Evolutionary conservation across 2,329 filamentous ascomycete species (phyloP).

Genomic region (Pleomassaria siparia): DNA sequence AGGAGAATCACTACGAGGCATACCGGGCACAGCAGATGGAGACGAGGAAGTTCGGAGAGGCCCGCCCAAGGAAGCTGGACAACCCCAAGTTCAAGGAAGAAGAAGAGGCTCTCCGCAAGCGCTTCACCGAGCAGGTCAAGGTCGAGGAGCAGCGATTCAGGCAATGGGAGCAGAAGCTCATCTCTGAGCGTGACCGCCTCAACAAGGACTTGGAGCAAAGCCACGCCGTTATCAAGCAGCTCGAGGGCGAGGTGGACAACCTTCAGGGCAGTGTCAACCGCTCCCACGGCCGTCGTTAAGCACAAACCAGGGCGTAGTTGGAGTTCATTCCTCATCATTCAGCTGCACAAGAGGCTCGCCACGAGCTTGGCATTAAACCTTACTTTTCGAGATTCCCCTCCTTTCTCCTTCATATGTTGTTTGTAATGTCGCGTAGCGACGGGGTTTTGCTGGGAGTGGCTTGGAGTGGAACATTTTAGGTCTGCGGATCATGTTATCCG

Average conservation of each 20-base stretch:
- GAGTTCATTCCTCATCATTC: conserved; percentile 16
- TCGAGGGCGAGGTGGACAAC: conserved; percentile 88
- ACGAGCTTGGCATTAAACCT: conserved; percentile 21
- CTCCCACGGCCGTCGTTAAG: conserved; percentile 88
- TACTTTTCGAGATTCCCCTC: conserved; percentile 45
- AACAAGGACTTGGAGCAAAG: conserved; percentile 99
- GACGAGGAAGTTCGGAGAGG: conserved; percentile 98
- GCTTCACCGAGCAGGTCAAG: conserved; percentile 99
- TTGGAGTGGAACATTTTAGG: conserved; percentile 3
- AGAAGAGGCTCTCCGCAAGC: conserved; percentile 96
- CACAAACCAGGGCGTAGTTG: conserved; percentile 10
- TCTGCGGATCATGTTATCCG: conserved; percentile 1
- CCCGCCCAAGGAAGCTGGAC: conserved; percentile 93
- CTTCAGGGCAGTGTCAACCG: conserved; percentile 89
- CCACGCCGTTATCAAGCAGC: conserved; percentile 85
- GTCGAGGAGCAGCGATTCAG: conserved; percentile 99
- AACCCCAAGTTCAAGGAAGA: conserved; percentile 99
- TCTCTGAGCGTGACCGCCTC: conserved; percentile 94
- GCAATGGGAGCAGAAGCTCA: conserved; percentile 99
- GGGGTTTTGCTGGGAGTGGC: conserved; percentile 16
- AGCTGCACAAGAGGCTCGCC: conserved; percentile 15
- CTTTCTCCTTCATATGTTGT: conserved; percentile 43
- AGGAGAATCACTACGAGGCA: conserved; percentile 98
- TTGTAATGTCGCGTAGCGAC: conserved; percentile 44
- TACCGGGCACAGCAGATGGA: conserved; percentile 99